phyloP scores from a whole-genome alignment of 352 stramenopile genomes.

The Phytophthora chlamydospora region DNA sequence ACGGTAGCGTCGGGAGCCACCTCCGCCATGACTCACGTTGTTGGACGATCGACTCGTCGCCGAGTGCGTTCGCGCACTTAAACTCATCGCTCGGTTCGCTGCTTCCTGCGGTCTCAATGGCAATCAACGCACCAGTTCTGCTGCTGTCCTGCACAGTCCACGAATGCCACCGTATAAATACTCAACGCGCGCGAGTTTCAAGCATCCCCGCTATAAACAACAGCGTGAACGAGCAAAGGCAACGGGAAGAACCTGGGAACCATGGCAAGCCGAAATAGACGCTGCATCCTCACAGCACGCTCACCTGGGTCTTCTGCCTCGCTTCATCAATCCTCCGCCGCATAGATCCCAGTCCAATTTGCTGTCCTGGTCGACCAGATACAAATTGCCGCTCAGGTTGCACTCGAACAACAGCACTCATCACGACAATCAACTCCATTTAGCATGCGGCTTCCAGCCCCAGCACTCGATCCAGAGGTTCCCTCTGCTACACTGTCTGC shows the following conservation, averaged over 20 bases:
- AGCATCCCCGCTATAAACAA: conserved; percentile 26
- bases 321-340: too few relatives aligned
- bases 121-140: conserved; percentile 10
- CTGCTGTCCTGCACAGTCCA: background rate
- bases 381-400: too few relatives aligned
- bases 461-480: background rate
- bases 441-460: conserved; percentile 9
- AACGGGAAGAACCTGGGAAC: background rate
- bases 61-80: conserved; percentile 38
- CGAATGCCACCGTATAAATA: conserved; percentile 20
- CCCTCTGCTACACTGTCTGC: background rate
- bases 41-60: conserved; percentile 40
- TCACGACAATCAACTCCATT: conserved; percentile 29
- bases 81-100: conserved; percentile 16
- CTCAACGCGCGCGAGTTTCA: conserved; percentile 5
- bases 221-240: background rate
- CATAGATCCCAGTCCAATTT: too few relatives aligned
- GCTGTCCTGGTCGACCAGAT: too few relatives aligned
- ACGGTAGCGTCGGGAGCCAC: conserved; percentile 56
- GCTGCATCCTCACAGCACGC: background rate
- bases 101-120: conserved; percentile 4
- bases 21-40: conserved; percentile 15
- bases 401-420: conserved; percentile 9
- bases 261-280: conserved; percentile 24
- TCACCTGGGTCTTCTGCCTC: too few relatives aligned